Conservation (phyloP, 805 yeast species). For the Cyberlindnera maritima region DNA sequence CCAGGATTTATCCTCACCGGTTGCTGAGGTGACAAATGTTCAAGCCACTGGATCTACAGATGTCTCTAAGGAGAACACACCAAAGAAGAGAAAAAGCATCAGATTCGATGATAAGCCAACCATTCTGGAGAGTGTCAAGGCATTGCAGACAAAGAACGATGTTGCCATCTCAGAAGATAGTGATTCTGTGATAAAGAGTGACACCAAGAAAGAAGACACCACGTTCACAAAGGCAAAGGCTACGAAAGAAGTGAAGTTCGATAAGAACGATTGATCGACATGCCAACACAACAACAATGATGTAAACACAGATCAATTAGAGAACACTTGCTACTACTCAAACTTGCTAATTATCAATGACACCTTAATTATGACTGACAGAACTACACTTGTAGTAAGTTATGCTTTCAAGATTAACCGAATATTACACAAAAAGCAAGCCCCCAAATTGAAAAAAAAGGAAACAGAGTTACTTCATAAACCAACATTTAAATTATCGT, state of each 20-base stretch:
- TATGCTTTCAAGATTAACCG: neutral
- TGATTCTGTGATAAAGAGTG: neutral
- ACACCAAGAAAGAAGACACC: neutral
- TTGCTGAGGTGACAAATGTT: conserved; percentile 22
- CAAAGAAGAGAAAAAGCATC: conserved; percentile 39
- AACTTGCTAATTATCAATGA: neutral
- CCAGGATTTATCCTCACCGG: conserved; percentile 15
- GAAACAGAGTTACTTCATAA: neutral
- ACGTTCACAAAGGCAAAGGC: neutral
- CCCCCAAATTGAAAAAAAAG: neutral
- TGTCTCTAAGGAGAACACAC: conserved; percentile 10
- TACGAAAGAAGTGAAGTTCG: neutral
- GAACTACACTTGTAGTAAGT: neutral
- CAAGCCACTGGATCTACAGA: conserved; percentile 22
- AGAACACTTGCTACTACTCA: neutral
- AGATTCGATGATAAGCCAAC: conserved; percentile 42
- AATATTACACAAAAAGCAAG: neutral
- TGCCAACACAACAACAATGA: too few relatives aligned
- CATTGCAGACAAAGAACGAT: conserved; percentile 13
- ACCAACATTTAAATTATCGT: conserved; percentile 5
- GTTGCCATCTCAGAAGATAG: neutral
- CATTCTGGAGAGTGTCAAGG: conserved; percentile 24
- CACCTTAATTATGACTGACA: neutral
- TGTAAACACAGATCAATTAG: too few relatives aligned
- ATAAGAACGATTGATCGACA: conserved; percentile 3